Percentiles rank a stretch among this genome's conserved stretches.
Conservation (phyloP, 306 rosid species). For the Lupinus albus region DNA sequence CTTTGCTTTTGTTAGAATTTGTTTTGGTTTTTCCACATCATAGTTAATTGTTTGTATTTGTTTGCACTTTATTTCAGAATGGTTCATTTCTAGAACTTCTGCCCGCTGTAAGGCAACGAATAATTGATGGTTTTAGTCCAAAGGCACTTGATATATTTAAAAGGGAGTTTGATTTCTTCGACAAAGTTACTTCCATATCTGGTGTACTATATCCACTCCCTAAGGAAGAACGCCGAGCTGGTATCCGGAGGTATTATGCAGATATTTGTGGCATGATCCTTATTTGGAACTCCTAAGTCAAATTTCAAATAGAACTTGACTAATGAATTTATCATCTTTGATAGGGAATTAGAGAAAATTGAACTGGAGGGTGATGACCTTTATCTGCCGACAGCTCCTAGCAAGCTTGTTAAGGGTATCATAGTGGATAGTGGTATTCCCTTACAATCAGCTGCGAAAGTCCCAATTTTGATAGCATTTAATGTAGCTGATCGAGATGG, state of each 20-base stretch:
- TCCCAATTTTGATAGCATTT: slow-evolving; percentile 95
- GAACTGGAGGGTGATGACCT: slow-evolving; percentile 84
- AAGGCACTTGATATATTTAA: slow-evolving; percentile 78
- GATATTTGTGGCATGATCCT: slow-evolving; percentile 52
- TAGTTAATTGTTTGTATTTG: slow-evolving; percentile 36
- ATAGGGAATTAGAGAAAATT: slow-evolving; percentile 94
- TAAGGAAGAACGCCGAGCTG: slow-evolving; percentile 93
- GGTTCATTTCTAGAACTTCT: slow-evolving; percentile 74
- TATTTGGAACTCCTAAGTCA: slow-evolving; percentile 24
- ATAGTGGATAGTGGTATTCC: slow-evolving; percentile 95
- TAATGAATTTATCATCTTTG: slow-evolving; percentile 34
- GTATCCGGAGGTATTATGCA: slow-evolving; percentile 65
- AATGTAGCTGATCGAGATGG: slow-evolving; percentile 82
- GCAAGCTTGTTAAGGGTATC: slow-evolving; percentile 85
- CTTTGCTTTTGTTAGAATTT: slow-evolving; percentile 7
- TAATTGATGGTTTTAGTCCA: slow-evolving; percentile 75
- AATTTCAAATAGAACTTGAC: slow-evolving; percentile 21
- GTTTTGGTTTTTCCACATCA: slow-evolving; percentile 1
- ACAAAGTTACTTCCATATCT: slow-evolving; percentile 96
- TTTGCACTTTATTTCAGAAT: slow-evolving; percentile 63
- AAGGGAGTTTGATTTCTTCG: slow-evolving; percentile 95
- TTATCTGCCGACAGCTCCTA: slow-evolving; percentile 89
- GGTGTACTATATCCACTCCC: slow-evolving; percentile 82
- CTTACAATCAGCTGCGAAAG: slow-evolving; percentile 96
- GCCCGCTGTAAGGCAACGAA: slow-evolving; percentile 77